Base-by-base conservation (phyloP, 371 early-diverging fungal genomes). In the Vairimorpha ceranae region DNA sequence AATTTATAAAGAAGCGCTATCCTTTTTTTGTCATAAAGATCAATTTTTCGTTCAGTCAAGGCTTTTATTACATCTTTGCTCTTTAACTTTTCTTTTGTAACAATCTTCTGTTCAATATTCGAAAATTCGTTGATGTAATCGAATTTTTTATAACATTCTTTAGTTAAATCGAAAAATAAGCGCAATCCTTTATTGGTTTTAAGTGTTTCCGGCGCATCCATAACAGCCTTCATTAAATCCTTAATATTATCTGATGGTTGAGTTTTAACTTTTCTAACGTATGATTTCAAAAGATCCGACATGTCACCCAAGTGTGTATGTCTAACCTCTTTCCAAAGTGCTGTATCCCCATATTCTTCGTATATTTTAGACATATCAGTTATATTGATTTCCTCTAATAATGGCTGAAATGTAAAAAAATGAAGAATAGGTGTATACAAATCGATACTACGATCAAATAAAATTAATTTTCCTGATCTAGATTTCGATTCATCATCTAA, bases 341-440 rank as follows among this genome's bases (percentile, higher is more conserved):
- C 56, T 33, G 41, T 63, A 23, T 74, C 70, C 29, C 65, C 64
- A n/a, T 72, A 67, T 30, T 65, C 38, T 64, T 70, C 63, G 19
- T 48, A 43, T 41, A 69, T 66, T 58, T 61, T 61, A 10, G 51
- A 75, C 27, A 72, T 29, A 30, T 68, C 17, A 29, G 73, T 64
- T 15, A 73, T 30, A 19, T 71, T 77, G 1, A 70, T 30, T 21
- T 77, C 77, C 21, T 41, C 56, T 38, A 84, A 51, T 15, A 82
- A 25, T 17, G 79, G 64, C 35, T 80, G 70, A 75, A 84, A 83
- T 2, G 78, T 76, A 70, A 78, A 84, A 36, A 72, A 83, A 54
- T 84, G 81, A 15, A 84, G 23, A 12, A 84, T 54, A 8, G 84
- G 84, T 1, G 82, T 74, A 54, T 52, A 76, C 27, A 84, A 58